These are phyloP conservation scores for Naganishia cerealis DNA, from an alignment of 1,284 basidiomycete genomes.

Conservation along the genomic window DNA sequence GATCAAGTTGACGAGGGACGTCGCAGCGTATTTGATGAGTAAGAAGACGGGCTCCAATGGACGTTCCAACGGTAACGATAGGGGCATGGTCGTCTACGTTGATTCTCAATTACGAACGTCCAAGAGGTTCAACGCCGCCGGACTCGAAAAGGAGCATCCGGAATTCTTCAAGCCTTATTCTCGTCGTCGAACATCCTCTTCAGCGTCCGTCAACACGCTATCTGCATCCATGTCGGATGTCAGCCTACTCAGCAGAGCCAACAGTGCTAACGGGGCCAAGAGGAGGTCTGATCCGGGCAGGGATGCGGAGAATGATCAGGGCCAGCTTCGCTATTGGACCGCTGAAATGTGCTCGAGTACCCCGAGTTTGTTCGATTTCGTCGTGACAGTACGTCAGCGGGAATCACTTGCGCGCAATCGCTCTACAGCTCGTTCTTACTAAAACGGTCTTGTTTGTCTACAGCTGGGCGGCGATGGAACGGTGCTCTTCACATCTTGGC, in stretches of 20 bases:
- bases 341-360: constrained; percentile 89
- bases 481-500: constrained; percentile 97
- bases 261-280: constrained; percentile 42
- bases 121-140: constrained; percentile 88
- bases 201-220: constrained; percentile 45
- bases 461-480: constrained; percentile 97
- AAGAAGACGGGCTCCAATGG: constrained; percentile 55
- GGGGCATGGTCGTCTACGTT: constrained; percentile 86
- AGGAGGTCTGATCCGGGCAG: constrained; percentile 25
- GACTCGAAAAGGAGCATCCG: constrained; percentile 81
- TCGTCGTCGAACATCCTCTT: constrained; percentile 65
- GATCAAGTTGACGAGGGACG: constrained; percentile 88
- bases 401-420: not conserved
- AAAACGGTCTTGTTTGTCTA: not conserved
- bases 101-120: constrained; percentile 89
- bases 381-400: constrained; percentile 74
- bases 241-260: constrained; percentile 34
- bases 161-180: constrained; percentile 78
- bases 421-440: not conserved
- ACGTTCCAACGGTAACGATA: constrained; percentile 26
- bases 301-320: constrained; percentile 61
- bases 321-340: constrained; percentile 96
- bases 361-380: constrained; percentile 96
- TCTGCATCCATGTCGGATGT: constrained; percentile 43
- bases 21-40: constrained; percentile 91